phyloP scores from a whole-genome alignment of 352 stramenopile species.

The Blastocystis sp. region DNA sequence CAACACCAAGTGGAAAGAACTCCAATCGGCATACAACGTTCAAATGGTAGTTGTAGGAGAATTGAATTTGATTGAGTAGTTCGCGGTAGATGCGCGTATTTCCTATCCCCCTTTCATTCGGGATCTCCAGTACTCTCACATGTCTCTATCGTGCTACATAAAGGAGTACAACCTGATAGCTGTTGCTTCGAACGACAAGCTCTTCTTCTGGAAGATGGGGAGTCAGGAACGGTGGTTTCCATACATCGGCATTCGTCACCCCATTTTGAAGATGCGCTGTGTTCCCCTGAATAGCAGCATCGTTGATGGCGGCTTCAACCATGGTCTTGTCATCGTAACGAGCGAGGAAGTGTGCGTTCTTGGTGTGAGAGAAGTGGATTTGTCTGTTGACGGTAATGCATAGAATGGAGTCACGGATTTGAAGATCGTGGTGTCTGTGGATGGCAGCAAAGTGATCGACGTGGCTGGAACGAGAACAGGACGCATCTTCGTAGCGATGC shows the following conservation, averaged over 20 bases:
- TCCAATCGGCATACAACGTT: not conserved
- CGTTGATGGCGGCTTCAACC: not conserved
- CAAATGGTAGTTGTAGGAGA: not conserved
- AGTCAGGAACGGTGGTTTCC: conserved; percentile 25
- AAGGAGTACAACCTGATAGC: conserved; percentile 34
- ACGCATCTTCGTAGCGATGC: conserved; percentile 1
- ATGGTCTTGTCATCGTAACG: conserved; percentile 46
- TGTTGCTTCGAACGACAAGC: conserved; percentile 25
- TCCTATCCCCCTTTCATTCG: conserved; percentile 29
- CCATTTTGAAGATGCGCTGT: not conserved
- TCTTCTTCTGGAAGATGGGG: conserved; percentile 51
- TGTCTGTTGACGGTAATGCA: not conserved
- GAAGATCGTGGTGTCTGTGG: not conserved
- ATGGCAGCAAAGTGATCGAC: conserved; percentile 18
- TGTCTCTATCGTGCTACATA: conserved; percentile 33
- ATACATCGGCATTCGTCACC: not conserved
- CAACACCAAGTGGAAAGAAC: not conserved
- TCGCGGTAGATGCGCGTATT: not conserved
- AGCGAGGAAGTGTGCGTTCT: conserved; percentile 7
- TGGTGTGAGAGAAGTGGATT: no score
- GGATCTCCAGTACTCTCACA: not conserved
- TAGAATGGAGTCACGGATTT: not conserved
- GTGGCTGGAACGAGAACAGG: conserved; percentile 7
- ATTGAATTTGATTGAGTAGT: not conserved
- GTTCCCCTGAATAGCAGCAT: not conserved